Conservation (phyloP, 192 early-diverging fungal species). For the Diversispora eburnea region DNA sequence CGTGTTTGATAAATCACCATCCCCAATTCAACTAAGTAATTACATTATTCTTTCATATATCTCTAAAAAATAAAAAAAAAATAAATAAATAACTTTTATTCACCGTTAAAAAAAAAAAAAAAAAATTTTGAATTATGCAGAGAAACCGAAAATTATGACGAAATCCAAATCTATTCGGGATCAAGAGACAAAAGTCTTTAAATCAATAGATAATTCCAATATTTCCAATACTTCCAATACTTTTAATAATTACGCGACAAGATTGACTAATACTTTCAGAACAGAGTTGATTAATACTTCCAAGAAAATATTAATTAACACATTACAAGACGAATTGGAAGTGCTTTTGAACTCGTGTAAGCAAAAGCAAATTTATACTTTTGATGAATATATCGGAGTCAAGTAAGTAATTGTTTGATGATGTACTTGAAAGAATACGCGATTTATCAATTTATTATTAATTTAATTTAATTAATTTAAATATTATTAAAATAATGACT, state of each 20-base stretch:
- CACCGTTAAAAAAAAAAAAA: background rate
- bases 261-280: no score
- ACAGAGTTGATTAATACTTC: no score
- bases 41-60: no score
- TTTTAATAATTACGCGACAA: no score
- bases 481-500: background rate
- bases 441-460: background rate
- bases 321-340: background rate
- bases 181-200: no score
- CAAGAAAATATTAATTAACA: background rate
- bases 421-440: background rate
- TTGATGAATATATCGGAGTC: slow-evolving; percentile 18
- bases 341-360: background rate
- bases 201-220: no score
- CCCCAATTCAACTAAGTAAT: background rate
- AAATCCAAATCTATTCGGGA: no score
- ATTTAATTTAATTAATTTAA: background rate
- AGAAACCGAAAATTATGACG: no score
- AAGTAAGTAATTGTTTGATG: background rate
- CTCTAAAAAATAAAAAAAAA: no score
- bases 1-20: background rate
- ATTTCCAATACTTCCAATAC: no score
- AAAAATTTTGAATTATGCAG: background rate
- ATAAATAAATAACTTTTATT: no score
- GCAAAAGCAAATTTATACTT: slow-evolving; percentile 3